Evolutionary conservation across 2,329 filamentous ascomycete species (phyloP).

Genomic region (Neonectria coccinea): DNA sequence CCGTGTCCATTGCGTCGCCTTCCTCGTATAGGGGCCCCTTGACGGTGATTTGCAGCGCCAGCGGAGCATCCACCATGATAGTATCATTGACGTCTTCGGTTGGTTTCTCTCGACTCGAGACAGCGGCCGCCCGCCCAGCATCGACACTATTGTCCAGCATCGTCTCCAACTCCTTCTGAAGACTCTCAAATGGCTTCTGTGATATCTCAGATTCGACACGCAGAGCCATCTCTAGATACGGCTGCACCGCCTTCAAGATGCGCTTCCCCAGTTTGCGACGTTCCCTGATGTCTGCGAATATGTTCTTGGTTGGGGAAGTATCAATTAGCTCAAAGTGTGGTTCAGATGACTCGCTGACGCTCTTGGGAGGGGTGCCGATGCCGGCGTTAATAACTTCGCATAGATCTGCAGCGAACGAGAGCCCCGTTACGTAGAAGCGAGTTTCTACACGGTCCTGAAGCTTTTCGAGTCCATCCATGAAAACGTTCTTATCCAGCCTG

Average conservation of each 20-base stretch:
- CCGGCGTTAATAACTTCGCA: slow-evolving; percentile 64
- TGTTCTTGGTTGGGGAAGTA: slow-evolving; percentile 64
- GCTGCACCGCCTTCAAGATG: slow-evolving; percentile 86
- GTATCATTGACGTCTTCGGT: slow-evolving; percentile 59
- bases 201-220: slow-evolving; percentile 85
- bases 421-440: slow-evolving; percentile 68
- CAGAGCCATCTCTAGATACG: slow-evolving; percentile 79
- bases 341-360: slow-evolving; percentile 38
- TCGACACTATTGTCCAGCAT: slow-evolving; percentile 77
- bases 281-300: slow-evolving; percentile 78
- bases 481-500: slow-evolving; percentile 74
- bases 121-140: slow-evolving; percentile 58
- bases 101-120: slow-evolving; percentile 51
- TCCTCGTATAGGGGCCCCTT: slow-evolving; percentile 48
- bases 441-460: slow-evolving; percentile 65
- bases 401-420: slow-evolving; percentile 68
- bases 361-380: slow-evolving; percentile 59
- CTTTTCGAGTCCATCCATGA: slow-evolving; percentile 62
- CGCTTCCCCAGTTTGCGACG: slow-evolving; percentile 88
- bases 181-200: slow-evolving; percentile 74
- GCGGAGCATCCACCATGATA: slow-evolving; percentile 63
- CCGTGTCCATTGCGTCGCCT: slow-evolving; percentile 51
- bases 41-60: slow-evolving; percentile 61
- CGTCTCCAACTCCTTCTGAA: slow-evolving; percentile 79
- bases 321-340: slow-evolving; percentile 53